Conservation (phyloP, 331 rosid species). For the Quercus tomentella region DNA sequence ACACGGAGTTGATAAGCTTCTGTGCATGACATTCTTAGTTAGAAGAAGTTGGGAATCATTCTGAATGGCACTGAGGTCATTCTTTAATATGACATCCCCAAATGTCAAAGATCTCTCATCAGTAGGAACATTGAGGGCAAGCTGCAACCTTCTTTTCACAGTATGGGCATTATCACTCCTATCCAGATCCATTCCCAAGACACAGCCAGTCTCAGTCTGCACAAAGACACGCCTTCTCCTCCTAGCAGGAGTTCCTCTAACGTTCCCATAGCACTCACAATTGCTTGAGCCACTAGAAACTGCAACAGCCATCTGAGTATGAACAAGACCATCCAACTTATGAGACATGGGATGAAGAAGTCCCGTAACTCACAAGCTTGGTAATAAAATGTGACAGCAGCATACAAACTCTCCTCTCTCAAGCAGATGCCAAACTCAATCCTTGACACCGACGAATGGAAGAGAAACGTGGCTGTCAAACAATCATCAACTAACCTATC, state of each 20-base stretch:
- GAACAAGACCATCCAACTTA: slow-evolving; percentile 88
- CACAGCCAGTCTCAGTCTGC: slow-evolving; percentile 91
- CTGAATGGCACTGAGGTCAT: slow-evolving; percentile 79
- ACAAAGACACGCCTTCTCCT: slow-evolving; percentile 72
- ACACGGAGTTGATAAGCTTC: slow-evolving; percentile 98
- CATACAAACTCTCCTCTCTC: slow-evolving; percentile 41
- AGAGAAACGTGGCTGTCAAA: slow-evolving; percentile 21
- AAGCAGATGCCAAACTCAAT: slow-evolving; percentile 41
- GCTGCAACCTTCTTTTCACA: slow-evolving; percentile 89
- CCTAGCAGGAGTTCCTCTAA: slow-evolving; percentile 52
- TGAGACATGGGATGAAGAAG: slow-evolving; percentile 59
- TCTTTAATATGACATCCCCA: slow-evolving; percentile 82
- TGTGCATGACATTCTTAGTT: slow-evolving; percentile 68
- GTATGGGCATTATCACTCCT: slow-evolving; percentile 90
- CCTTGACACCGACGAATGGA: slow-evolving; percentile 23
- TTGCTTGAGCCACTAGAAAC: slow-evolving; percentile 52
- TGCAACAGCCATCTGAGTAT: slow-evolving; percentile 93
- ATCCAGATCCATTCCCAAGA: slow-evolving; percentile 87
- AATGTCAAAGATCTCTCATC: slow-evolving; percentile 86
- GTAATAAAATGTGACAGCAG: background rate
- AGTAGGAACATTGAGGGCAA: slow-evolving; percentile 78
- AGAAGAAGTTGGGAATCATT: slow-evolving; percentile 85
- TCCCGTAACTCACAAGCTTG: background rate
- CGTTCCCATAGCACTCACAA: slow-evolving; percentile 47
- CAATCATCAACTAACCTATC: slow-evolving; percentile 43